Base-by-base conservation (phyloP, 345 rosid genomes). In the Ceriops tagal region DNA sequence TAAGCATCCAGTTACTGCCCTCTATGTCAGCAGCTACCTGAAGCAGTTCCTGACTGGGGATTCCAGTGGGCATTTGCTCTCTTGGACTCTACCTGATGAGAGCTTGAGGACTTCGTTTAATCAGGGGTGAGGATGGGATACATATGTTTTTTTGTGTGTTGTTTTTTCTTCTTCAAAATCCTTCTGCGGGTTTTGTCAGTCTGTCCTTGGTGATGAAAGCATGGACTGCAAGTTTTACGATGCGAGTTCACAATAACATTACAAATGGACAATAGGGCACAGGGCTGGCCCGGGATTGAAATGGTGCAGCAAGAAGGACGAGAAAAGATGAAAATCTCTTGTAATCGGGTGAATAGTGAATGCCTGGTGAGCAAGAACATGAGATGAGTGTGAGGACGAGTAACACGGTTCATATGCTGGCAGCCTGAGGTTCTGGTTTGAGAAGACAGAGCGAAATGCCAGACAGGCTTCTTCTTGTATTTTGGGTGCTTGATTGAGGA, bases 21-120 rank as follows among this genome's bases (percentile, higher is more conserved):
- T 96, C 73, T 78, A 80, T 78, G 86, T 90, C 75, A 84, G 92
- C 16, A 77, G 82, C 52, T 93, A 92, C 75, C 82, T 90, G 76
- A 96, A 90, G 88, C 99, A 96, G 83, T 79, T 96, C 66, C 82
- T 96, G 47, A 96, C 91, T 68, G 99, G 99, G 61, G 99, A 96
- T 79, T 89, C 88, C 27, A 81, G 77, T 28, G 99, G 99, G 73
- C 91, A 92, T 74, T 80, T 96, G 80, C 69, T 82, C 49, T 92
- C 99, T n/a, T 96, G 98, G 99, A 89, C 91, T 8, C 65, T 90
- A n/a, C 91, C 90, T 30, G 99, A 92, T 65, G 98, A 89, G 79
- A 83, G 83, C 79, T 81, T 85, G 69, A 84, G 77, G 79, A 78
- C 82, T 72, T 87, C 98, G 5, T 58, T 84, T 61, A 86, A 85